Base-by-base conservation (phyloP, 1,284 basidiomycete species). In the Malassezia equina region DNA sequence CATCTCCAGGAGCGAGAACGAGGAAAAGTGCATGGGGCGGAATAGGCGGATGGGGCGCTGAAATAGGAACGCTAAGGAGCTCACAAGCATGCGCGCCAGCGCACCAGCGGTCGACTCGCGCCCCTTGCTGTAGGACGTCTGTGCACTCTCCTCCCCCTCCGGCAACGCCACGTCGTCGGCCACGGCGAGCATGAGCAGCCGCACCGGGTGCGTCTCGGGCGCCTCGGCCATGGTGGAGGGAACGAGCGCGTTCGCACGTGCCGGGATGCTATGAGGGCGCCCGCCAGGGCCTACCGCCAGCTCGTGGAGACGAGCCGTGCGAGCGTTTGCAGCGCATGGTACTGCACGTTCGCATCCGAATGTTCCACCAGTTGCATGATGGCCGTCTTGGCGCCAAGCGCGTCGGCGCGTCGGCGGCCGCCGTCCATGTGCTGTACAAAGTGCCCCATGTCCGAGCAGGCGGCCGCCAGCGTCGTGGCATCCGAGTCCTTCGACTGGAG, bases 341-440 rank as follows among this genome's bases (percentile, higher is more conserved):
- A 96, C 65, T 89, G 83, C 52, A 96, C 90, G 69, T 96, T 86
- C 24, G 86, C 78, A 75, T 93, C 84, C 29, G 82, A 78, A 75
- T 94, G 86, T 4, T 84, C 83, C 87, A 98, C 91, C 53, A 98
- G 80, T 67, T 93, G 85, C 89, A 98, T 94, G 12, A 91, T 86
- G 23, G 84, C 81, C 7, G 83, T 83, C 78, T 98, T 98, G 11
- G 83, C 93, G 27, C 87, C 86, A 29, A 90, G 78, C 59, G 90
- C 84, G 28, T 85, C 83, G 43, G 94, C 80, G 23, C 84, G 78
- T 71, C 61, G 64, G 58, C 68, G 66, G 7, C 62, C 67, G 44
- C 57, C 55, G 25, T 74, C 71, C 40, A 60, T 62, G 29, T 66
- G 65, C 25, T 63, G 59, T 12, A 74, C 63, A 53, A 71, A 63